phyloP scores from a whole-genome alignment of 2,329 filamentous ascomycete species.

The Phaeosphaeria sp. region DNA sequence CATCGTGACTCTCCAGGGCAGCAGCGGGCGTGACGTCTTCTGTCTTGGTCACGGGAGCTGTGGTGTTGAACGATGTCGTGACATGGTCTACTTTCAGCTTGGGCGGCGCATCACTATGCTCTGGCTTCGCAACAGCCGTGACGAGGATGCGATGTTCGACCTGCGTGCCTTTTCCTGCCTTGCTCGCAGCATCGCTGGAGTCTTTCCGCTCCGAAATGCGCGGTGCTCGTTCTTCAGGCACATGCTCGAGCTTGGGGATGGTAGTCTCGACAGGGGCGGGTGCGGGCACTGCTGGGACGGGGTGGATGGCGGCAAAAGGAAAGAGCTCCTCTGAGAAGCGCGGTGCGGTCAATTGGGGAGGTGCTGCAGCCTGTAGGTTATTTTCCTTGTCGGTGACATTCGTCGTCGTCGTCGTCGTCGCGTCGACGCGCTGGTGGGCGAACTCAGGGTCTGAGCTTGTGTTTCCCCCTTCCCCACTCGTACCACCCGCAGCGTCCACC shows the following conservation, averaged over 20 bases:
- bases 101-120: background rate
- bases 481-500: background rate
- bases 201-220: background rate
- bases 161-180: background rate
- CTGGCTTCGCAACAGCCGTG: background rate
- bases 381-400: background rate
- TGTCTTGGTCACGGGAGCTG: background rate
- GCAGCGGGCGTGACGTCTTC: background rate
- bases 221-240: background rate
- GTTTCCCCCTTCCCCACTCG: conserved; percentile 2
- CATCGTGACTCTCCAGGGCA: background rate
- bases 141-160: conserved; percentile 1
- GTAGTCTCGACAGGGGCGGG: background rate
- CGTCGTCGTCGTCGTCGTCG: background rate
- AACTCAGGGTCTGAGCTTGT: conserved; percentile 8
- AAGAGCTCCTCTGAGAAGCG: background rate
- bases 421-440: background rate
- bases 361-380: background rate
- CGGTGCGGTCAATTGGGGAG: background rate
- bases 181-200: background rate
- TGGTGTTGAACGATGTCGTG: background rate
- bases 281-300: background rate
- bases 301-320: background rate
- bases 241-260: background rate
- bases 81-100: background rate